Evolutionary conservation across 2,329 filamentous ascomycete species (phyloP), one percentile per base, ranked within the genome.

Genomic region (Chrysoporthe cubensis): DNA sequence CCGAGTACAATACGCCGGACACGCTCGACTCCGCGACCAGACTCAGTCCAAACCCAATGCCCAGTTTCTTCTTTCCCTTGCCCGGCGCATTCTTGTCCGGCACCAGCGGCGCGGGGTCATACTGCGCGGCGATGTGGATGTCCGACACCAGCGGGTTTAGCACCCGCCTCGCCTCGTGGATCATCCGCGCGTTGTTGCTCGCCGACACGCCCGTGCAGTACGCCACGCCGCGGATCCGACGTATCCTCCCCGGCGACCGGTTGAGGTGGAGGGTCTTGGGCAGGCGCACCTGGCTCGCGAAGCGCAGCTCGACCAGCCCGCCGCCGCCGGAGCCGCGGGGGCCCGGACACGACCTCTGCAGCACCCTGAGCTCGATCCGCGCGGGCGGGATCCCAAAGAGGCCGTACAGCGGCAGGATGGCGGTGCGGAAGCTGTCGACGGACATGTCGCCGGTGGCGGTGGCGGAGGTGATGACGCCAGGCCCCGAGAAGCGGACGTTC

Each of bases 131-230:
- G 71, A 99, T 90, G 77, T 97, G 96, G 56, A 97, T 95, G 76
- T 99, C 96, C 7, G 91, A 88, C 3, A 92, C 90, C 66, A 99
- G 85, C 4, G 89, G 85, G 77, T 99, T 99, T 59, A 99, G 84
- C 13, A 99, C 86, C 60, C 93, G 93, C 73, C 95, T 86, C 13
- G 94, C 94, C 2, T 91, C 88, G 75, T 97, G 92, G 75, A 98
- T 99, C 92, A 97, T 96, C 71, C 96, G 87, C 70, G 91, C 92
- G 77, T 98, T 99, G 78, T 97, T 97, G 62, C 91, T 94, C 0
- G 92, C 95, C 13, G 92, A 92, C 0, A 98, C 94, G 59, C 96
- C 96, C 0, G 93, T 94, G 66, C 92, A 91, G 80, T 98, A 99
- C 60, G 96, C 94, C 56, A 99, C 96, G 68, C 96, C 96, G 66